Percentiles rank a stretch among this genome's conserved stretches.
Evolutionary conservation across 2,329 filamentous ascomycete species (phyloP).

Genomic region (Xylariaceae sp.): DNA sequence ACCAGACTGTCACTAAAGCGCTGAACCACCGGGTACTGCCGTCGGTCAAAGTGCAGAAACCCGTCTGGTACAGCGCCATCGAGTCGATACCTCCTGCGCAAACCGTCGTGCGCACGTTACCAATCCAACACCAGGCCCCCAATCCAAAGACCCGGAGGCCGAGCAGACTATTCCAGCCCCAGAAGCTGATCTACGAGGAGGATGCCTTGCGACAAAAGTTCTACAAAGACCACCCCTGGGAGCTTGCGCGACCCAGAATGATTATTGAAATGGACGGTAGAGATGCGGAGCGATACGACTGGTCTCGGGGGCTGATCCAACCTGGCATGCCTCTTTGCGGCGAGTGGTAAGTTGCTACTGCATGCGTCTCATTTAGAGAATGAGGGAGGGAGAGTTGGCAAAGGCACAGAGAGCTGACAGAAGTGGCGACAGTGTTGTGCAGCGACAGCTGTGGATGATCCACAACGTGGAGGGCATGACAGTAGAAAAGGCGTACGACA

Average conservation of each 20-base stretch:
- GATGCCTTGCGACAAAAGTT: conserved; percentile 76
- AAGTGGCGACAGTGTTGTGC: conserved; percentile 64
- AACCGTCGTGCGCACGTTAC: conserved; percentile 49
- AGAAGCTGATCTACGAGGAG: conserved; percentile 73
- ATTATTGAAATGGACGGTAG: conserved; percentile 81
- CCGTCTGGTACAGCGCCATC: conserved; percentile 49
- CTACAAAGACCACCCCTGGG: conserved; percentile 95
- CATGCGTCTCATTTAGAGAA: neutral
- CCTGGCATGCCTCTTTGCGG: conserved; percentile 71
- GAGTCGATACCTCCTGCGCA: conserved; percentile 53
- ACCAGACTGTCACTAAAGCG: conserved; percentile 38
- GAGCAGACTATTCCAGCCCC: conserved; percentile 74
- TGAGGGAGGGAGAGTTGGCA: neutral
- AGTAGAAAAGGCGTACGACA: conserved; percentile 72
- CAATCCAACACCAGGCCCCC: conserved; percentile 40
- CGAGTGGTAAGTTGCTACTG: conserved; percentile 60
- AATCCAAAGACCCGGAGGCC: conserved; percentile 54
- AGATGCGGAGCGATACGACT: conserved; percentile 70
- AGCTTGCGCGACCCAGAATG: conserved; percentile 80
- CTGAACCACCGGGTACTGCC: conserved; percentile 33
- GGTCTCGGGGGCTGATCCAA: conserved; percentile 71
- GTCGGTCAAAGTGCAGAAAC: conserved; percentile 30
- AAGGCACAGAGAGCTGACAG: conserved; percentile 1
- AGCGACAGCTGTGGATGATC: conserved; percentile 85
- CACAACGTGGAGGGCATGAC: conserved; percentile 53